Evolutionary conservation across 2,329 filamentous ascomycete genomes (phyloP).

Genomic region (Colletotrichum agaves): DNA sequence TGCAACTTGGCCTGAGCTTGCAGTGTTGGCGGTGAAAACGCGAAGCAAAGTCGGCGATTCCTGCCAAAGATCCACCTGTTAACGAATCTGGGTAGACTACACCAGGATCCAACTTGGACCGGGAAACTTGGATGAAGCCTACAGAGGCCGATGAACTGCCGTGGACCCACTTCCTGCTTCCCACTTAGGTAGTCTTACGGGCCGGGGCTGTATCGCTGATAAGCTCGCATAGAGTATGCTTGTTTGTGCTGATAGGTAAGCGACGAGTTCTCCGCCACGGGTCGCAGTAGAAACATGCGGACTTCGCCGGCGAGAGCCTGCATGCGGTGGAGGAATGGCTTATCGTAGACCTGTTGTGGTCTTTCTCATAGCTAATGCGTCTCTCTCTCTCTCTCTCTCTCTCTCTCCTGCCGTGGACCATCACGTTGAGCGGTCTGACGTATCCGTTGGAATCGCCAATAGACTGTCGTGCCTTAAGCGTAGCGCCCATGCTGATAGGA

Average conservation of each 20-base stretch:
- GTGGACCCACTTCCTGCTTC: conserved; percentile 17
- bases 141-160: background rate
- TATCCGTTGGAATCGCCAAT: no score
- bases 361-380: no score
- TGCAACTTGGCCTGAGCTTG: rapidly evolving
- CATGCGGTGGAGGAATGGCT: no score
- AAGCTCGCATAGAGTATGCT: background rate
- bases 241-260: background rate
- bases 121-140: background rate
- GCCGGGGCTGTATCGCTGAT: conserved; percentile 10
- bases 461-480: no score
- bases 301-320: background rate
- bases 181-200: no score
- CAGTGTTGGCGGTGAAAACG: no score
- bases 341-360: no score
- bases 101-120: no score
- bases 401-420: no score
- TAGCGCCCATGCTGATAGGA: no score
- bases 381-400: no score
- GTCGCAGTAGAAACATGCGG: background rate
- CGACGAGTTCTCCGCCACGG: rapidly evolving
- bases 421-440: no score
- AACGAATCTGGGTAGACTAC: background rate
- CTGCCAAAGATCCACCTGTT: background rate
- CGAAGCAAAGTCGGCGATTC: background rate